Evolutionary conservation across 768 basidiomycete species (phyloP).

Genomic region (Boletus vinaceobasis): DNA sequence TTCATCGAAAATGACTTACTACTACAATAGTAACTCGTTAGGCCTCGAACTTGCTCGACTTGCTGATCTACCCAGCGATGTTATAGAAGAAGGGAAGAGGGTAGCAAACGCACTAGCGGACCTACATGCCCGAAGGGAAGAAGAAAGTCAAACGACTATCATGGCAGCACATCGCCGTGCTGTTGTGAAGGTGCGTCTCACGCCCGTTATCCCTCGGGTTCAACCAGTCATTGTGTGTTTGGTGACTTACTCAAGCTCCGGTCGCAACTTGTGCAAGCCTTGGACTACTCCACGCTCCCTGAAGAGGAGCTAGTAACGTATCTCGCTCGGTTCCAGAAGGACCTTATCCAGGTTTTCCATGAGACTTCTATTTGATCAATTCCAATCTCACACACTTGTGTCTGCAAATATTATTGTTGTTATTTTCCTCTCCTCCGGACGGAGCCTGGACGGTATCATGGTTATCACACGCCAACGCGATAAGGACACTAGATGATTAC

Average conservation of each 20-base stretch:
- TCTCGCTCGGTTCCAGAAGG: conserved; percentile 65
- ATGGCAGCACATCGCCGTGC: conserved; percentile 63
- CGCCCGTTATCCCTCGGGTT: not conserved
- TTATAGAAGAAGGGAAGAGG: conserved; percentile 59
- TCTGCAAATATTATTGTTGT: conserved; percentile 2
- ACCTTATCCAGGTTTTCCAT: conserved; percentile 53
- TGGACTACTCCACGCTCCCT: conserved; percentile 70
- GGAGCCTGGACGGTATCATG: conserved; percentile 1
- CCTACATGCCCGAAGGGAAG: conserved; percentile 53
- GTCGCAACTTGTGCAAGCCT: conserved; percentile 70
- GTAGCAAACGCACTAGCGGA: conserved; percentile 59
- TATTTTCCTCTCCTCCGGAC: not conserved
- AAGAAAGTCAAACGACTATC: conserved; percentile 59
- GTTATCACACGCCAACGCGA: conserved; percentile 15
- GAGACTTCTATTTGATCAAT: conserved; percentile 18
- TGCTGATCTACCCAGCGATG: conserved; percentile 76
- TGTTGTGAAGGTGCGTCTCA: conserved; percentile 56
- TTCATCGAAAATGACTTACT: not conserved
- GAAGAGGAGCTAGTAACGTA: conserved; percentile 66
- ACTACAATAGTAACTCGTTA: conserved; percentile 29
- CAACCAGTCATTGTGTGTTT: not conserved
- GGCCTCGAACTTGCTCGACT: conserved; percentile 87
- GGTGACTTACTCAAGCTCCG: conserved; percentile 48
- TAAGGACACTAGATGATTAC: conserved; percentile 7
- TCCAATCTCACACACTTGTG: not conserved